phyloP scores from a whole-genome alignment of 176 grass and related monocot species.

The Bromus sterilis region DNA sequence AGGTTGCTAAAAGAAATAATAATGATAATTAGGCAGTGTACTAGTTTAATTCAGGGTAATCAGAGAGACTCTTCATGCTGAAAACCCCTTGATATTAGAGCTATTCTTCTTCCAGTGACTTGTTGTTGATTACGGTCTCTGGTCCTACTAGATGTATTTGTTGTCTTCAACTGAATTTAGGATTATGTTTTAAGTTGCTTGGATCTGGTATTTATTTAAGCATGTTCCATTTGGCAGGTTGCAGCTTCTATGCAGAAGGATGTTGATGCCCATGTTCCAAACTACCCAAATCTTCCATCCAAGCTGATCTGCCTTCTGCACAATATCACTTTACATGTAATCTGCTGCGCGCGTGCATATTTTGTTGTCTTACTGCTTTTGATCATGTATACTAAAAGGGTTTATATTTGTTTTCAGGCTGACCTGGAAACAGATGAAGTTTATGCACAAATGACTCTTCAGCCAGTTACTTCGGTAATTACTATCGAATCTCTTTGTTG shows the following conservation, averaged over 20 bases:
- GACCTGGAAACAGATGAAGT: slow-evolving; percentile 76
- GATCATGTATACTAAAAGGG: neutral
- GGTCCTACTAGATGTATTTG: neutral
- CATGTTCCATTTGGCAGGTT: slow-evolving; percentile 33
- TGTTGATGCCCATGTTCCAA: slow-evolving; percentile 56
- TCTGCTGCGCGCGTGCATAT: neutral
- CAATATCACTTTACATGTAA: slow-evolving; percentile 70
- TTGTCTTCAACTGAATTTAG: neutral
- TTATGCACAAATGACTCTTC: slow-evolving; percentile 73
- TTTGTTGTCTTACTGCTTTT: neutral
- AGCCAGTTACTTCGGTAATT: slow-evolving; percentile 52
- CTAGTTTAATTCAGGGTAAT: no score
- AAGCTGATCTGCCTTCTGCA: slow-evolving; percentile 63
- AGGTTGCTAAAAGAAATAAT: neutral
- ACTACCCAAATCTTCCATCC: slow-evolving; percentile 60
- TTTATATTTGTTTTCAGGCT: slow-evolving; percentile 32
- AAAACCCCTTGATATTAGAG: no score
- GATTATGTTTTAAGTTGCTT: neutral
- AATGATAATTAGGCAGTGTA: neutral
- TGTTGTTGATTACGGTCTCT: neutral
- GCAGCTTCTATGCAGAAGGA: slow-evolving; percentile 73
- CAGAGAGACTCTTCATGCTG: no score
- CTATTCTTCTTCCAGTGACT: neutral
- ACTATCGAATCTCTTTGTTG: neutral
- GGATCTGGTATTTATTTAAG: neutral